Base-by-base conservation (phyloP, 331 rosid species). In the Rosa hybrid region DNA sequence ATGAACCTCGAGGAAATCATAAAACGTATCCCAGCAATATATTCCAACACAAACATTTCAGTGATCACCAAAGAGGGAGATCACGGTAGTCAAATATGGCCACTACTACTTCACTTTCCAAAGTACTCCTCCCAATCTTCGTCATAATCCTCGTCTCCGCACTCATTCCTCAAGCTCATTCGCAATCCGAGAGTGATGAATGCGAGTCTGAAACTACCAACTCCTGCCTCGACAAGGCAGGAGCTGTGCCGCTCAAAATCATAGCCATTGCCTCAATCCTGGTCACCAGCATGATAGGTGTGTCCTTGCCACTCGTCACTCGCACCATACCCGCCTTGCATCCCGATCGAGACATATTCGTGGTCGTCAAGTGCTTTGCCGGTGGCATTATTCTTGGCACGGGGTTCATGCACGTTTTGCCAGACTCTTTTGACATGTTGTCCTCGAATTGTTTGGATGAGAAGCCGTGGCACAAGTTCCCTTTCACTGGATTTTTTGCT, bases 391-490 rank as follows among this genome's bases (percentile, higher is more conserved):
- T 92, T 44, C 90, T 92, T 0, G 96, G 86, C 38, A 92, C 96
- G 0, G 94, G 92, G 0, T 92, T 92, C 91, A 81, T 90, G 97
- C 94, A 90, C 42, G 92, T 92, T 8, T 81, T 92, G 3, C 97
- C 96, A 0, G 97, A 92, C 62, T 92, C 97, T 0, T 92, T 84
- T 17, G 92, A 78, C 57, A 90, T 90, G 94, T 57, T 92, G 6
- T 56, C 83, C 86, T 88, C 91, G 0, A 84, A 71, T 77, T 89
- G 97, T 67, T 76, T 92, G 75, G 11, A 77, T 7, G 78, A 92
- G 34, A 91, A 92, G 45, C 96, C 91, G 0, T 92, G 97, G 94
- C 94, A 85, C 21, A 81, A 84, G 86, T 92, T 89, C 45, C 96
- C 96, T 2, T 92, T 92, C 59, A 82, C 94, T 0, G 92, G 97